These are phyloP conservation scores for Mucor racemosus DNA, from an alignment of 371 early-diverging fungal species.

Conservation along the genomic window DNA sequence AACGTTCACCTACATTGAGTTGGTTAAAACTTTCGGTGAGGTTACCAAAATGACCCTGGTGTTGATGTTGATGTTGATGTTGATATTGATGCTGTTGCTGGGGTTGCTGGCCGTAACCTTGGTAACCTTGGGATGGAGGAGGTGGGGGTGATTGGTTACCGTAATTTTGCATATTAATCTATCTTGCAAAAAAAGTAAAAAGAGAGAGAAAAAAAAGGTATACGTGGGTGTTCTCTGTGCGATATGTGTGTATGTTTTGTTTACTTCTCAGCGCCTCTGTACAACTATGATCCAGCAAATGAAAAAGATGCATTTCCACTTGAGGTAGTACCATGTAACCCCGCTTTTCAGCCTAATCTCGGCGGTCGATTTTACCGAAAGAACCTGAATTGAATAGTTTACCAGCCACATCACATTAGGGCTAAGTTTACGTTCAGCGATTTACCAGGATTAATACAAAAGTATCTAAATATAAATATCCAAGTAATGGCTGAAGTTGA, in stretches of 20 bases:
- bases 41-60: not conserved
- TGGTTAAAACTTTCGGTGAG: slow-evolving; percentile 18
- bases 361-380: not conserved
- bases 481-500: too few relatives aligned
- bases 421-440: not conserved
- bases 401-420: slow-evolving; percentile 1
- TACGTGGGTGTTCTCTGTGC: not conserved
- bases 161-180: slow-evolving; percentile 1
- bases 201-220: not conserved
- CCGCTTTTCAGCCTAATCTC: not conserved
- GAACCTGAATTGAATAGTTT: not conserved
- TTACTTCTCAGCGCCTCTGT: not conserved
- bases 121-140: slow-evolving; percentile 5
- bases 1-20: slow-evolving; percentile 17
- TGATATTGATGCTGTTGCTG: not conserved
- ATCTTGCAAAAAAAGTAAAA: not conserved
- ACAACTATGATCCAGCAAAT: slow-evolving; percentile 5
- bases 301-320: not conserved
- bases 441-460: too few relatives aligned
- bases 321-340: not conserved
- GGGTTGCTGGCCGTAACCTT: slow-evolving; percentile 14
- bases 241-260: not conserved
- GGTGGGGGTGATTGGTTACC: slow-evolving; percentile 1
- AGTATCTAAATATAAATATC: too few relatives aligned
- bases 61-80: not conserved